Percentiles rank a stretch among this genome's conserved stretches.
phyloP scores from a whole-genome alignment of 331 rosid species.

The Telfairia occidentalis region DNA sequence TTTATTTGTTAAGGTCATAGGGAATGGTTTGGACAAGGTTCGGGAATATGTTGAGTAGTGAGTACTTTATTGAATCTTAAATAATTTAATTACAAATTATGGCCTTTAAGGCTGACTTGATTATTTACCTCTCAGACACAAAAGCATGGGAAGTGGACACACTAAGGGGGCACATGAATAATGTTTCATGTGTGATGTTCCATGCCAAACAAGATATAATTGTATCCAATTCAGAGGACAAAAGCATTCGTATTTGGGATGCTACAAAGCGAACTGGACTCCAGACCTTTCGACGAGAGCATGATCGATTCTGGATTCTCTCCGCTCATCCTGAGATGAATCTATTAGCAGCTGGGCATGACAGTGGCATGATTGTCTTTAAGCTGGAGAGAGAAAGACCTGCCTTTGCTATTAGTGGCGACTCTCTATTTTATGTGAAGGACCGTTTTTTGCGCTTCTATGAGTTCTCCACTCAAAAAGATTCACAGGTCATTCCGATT shows the following conservation, averaged over 20 bases:
- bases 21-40: neutral
- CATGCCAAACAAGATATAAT: slow-evolving; percentile 90
- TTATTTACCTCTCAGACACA: slow-evolving; percentile 47
- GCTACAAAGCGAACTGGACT: slow-evolving; percentile 87
- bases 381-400: slow-evolving; percentile 95
- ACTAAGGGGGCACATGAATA: slow-evolving; percentile 92
- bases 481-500: slow-evolving; percentile 66
- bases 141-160: slow-evolving; percentile 99
- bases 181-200: slow-evolving; percentile 89
- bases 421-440: slow-evolving; percentile 62
- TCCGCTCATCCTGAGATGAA: slow-evolving; percentile 94
- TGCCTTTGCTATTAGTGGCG: slow-evolving; percentile 76
- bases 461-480: slow-evolving; percentile 74
- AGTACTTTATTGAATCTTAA: neutral
- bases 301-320: slow-evolving; percentile 97
- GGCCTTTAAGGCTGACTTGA: neutral
- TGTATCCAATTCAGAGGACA: slow-evolving; percentile 95
- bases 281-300: slow-evolving; percentile 92
- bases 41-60: neutral
- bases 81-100: neutral
- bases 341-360: slow-evolving; percentile 94
- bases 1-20: neutral
- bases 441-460: slow-evolving; percentile 73
- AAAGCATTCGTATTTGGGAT: slow-evolving; percentile 95
- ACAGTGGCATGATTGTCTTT: slow-evolving; percentile 93